Evolutionary conservation across 2,329 filamentous ascomycete genomes (phyloP), one percentile per base, ranked within the genome.

Genomic region (Orbilia ellipsospora): DNA sequence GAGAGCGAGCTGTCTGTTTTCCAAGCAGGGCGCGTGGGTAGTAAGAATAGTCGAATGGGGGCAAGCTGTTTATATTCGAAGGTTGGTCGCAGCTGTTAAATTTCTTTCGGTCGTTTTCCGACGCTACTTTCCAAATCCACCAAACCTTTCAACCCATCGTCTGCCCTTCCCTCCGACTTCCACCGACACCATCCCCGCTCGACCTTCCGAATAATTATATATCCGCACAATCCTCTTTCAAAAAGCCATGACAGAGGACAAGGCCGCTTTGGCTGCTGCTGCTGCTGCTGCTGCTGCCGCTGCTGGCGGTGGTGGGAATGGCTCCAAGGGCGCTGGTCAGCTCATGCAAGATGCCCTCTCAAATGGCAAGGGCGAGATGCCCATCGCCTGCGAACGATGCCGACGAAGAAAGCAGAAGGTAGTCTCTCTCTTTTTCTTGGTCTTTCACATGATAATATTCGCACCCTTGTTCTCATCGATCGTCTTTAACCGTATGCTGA

Each of bases 281-380:
- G 26, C 51, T 26, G 28, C 4, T 36, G 31, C 31, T 4, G 52
- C 64, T 10, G 56, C 55, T 16, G 64, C 20, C 26, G 18, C 61
- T 15, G 51, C 51, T 16, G 50, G 13, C 40, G 16, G 20, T 26
- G 44, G 61, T 12, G 50, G 13, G 42, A 16, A 23, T 36, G 44
- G 61, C 7, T 18, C 69, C 20, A 75, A 75, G 20, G 73, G 60
- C 60, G 73, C 73, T 44, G 36, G 60, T 55, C 73, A 77, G 61
- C 73, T 77, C 23, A 77, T 77, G 73, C 73, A 77, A 45, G 72
- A 75, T 60, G 73, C 73, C 26, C 73, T 72, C 50, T 48, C 66
- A 60, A 77, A 77, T 61, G 59, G 66, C 54, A 77, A 77, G 40
- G 67, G 67, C 67, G 73, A 77, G 61, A 77, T 77, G 73, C 73